A percentile compares a stretch with the other conserved stretches of the same genome.
These are phyloP conservation scores for Celoporthe dispersa DNA, from an alignment of 2,329 filamentous ascomycete genomes.

Conservation along the genomic window DNA sequence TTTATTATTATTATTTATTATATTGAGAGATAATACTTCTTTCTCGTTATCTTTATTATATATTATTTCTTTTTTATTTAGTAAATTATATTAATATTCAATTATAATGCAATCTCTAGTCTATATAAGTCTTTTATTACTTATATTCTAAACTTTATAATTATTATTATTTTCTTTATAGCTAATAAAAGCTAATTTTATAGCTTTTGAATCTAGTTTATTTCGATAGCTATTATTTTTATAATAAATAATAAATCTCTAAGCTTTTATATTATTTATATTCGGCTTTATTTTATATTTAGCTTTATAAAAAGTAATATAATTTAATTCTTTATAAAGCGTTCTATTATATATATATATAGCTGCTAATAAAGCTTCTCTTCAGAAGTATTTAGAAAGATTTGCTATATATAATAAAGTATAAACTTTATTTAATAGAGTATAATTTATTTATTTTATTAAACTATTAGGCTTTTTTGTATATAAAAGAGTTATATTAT, in stretches of 20 bases:
- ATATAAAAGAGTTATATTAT: constrained; percentile 2
- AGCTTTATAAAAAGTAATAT: neutral
- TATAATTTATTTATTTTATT: constrained; percentile 3
- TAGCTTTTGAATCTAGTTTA: neutral
- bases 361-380: constrained; percentile 4
- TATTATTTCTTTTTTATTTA: constrained; percentile 12
- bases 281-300: too few species aligned
- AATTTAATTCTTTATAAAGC: neutral
- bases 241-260: constrained; percentile 6
- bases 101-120: neutral
- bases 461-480: neutral
- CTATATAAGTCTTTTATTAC: neutral
- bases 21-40: too few species aligned
- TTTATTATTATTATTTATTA: too few species aligned
- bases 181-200: neutral
- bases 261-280: constrained; percentile 8
- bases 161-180: too few species aligned
- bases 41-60: constrained; percentile 1
- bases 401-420: constrained; percentile 13
- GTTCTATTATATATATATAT: constrained; percentile 19
- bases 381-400: neutral
- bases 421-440: neutral
- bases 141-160: neutral
- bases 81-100: constrained; percentile 4
- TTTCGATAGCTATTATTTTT: neutral